Conservation (phyloP, 2,329 filamentous ascomycete genomes). For the Penicillium crustosum region DNA sequence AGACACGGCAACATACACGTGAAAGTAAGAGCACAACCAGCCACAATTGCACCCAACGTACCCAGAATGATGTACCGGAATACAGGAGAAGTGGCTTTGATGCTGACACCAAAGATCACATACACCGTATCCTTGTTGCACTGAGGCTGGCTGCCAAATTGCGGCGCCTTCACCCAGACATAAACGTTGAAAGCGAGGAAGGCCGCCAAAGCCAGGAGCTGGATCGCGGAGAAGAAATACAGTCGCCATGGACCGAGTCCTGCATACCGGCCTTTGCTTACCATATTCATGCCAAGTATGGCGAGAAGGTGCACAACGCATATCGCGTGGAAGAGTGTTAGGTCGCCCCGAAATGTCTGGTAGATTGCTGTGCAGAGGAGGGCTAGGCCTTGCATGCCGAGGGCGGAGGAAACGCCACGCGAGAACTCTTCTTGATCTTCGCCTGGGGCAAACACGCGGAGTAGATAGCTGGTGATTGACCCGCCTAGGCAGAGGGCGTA, state of each 20-base stretch:
- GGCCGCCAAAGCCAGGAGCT: constrained; percentile 11
- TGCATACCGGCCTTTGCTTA: constrained; percentile 19
- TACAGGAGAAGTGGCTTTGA: constrained; percentile 16
- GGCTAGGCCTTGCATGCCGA: constrained; percentile 20
- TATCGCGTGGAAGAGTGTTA: constrained; percentile 24
- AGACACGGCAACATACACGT: constrained; percentile 16
- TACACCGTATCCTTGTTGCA: constrained; percentile 18
- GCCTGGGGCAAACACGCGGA: constrained; percentile 16
- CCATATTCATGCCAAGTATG: constrained; percentile 15
- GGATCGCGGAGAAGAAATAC: constrained; percentile 14
- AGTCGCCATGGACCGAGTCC: constrained; percentile 19
- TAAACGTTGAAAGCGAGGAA: constrained; percentile 20
- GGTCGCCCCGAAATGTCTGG: constrained; percentile 16
- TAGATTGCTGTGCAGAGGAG: constrained; percentile 22
- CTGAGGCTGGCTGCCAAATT: constrained; percentile 17
- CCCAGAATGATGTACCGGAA: constrained; percentile 21
- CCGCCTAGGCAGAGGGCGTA: constrained; percentile 20
- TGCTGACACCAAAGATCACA: constrained; percentile 19
- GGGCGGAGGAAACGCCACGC: constrained; percentile 17
- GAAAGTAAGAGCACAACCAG: constrained; percentile 12
- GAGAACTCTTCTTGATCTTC: constrained; percentile 21
- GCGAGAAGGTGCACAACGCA: constrained; percentile 21
- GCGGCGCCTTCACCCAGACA: constrained; percentile 18
- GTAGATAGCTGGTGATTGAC: constrained; percentile 15
- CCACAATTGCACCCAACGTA: constrained; percentile 6